Evolutionary conservation across 768 basidiomycete species (phyloP), one percentile per base, ranked within the genome.

Genomic region (Saitozyma podzolica): DNA sequence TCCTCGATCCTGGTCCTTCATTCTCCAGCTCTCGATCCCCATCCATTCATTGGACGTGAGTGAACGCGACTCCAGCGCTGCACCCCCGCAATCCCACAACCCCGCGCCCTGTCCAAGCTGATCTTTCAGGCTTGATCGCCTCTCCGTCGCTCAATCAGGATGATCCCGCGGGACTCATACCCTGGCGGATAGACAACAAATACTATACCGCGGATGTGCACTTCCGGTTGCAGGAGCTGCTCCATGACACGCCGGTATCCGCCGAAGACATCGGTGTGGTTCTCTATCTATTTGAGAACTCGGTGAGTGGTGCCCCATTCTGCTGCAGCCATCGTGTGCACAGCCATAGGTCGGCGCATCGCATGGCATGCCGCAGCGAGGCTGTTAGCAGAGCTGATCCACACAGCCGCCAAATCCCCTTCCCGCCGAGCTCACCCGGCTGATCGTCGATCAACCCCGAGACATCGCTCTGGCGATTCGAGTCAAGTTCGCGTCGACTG

Each of bases 171-270:
- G 47, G 48, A 16, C 17, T 39, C 37, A 29, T 63, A 29, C 54
- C 49, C 42, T 77, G 76, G 76, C 47, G 10, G 0, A 75, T 77
- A 19, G 71, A 72, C 43, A 77, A 77, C 58, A 77, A 77, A 43
- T 77, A 77, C 62, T 77, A 77, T 52, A 68, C 71, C 9, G 75
- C 73, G 45, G 29, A 57, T 20, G 71, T 77, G 47, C 43, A n/a
- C 19, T 57, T 60, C 42, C n/a, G 45, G 11, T 6, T 63, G 16
- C 29, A 13, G 16, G 62, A 67, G 29, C 29, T 29, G 10, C 56
- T 64, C 7, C 52, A 45, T 40, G 8, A 50, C 48, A 20, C 58
- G 14, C 41, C 17, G 37, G 19, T 29, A 40, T 59, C 40, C 37
- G 55, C n/a, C 10, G 54, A 54, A 40, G 60, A 52, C 14, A 43